phyloP scores from a whole-genome alignment of 1,139 yeast genomes.

The Sugiyamaella novakii region DNA sequence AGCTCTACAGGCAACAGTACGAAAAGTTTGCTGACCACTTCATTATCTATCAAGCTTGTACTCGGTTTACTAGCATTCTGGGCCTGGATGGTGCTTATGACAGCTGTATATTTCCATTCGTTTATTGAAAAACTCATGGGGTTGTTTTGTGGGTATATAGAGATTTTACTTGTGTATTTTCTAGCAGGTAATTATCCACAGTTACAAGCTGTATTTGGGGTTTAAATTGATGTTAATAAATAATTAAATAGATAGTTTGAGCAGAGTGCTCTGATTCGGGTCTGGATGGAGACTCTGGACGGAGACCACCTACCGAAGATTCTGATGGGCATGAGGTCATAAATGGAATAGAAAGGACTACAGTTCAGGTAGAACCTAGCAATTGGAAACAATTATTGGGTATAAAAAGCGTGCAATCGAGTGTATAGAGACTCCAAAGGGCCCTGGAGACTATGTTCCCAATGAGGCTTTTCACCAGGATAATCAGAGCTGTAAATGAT shows the following conservation, averaged over 20 bases:
- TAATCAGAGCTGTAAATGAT: conserved; percentile 8
- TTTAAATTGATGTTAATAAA: conserved; percentile 3
- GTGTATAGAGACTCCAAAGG: conserved; percentile 10
- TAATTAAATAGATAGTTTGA: background rate
- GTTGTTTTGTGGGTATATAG: conserved; percentile 58
- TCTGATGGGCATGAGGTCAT: background rate
- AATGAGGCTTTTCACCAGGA: conserved; percentile 9
- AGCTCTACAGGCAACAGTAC: background rate
- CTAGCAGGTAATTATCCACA: conserved; percentile 34
- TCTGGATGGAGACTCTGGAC: no score
- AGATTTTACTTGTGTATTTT: conserved; percentile 47
- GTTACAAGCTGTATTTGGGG: conserved; percentile 2
- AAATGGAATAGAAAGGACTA: no score
- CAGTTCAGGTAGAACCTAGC: no score
- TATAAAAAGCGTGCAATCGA: no score
- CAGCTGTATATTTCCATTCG: conserved; percentile 84
- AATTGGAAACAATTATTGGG: no score
- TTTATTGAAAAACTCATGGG: conserved; percentile 72
- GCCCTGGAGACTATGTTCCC: conserved; percentile 11
- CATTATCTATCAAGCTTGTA: conserved; percentile 5
- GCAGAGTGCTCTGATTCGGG: no score
- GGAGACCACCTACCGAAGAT: no score
- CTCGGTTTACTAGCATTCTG: conserved; percentile 48
- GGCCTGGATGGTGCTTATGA: conserved; percentile 88
- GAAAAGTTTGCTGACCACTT: conserved; percentile 2